Evolutionary conservation across 208 protist species (phyloP).

Genomic region (Angomonas ambiguus): DNA sequence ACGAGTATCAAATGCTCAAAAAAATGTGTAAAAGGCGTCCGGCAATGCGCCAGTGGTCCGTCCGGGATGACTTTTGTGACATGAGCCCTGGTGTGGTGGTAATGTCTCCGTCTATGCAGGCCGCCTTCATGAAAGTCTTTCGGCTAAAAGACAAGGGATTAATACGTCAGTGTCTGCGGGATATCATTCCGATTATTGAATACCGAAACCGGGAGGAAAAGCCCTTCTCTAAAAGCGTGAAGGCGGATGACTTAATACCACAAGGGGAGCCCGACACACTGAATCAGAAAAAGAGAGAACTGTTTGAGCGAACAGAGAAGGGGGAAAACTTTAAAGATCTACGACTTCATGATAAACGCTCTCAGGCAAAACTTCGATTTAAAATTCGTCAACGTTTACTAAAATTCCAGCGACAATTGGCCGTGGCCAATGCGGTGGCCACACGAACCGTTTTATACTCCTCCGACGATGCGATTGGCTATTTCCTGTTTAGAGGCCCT

Average conservation of each 20-base stretch:
- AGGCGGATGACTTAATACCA: constrained; percentile 69
- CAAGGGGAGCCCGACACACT: constrained; percentile 82
- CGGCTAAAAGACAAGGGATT: constrained; percentile 80
- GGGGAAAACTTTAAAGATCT: constrained; percentile 71
- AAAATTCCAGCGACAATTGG: constrained; percentile 83
- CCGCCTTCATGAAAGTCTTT: constrained; percentile 88
- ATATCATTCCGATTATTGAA: constrained; percentile 87
- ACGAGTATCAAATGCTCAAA: constrained; percentile 90
- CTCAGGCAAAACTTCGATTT: constrained; percentile 82
- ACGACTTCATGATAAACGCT: constrained; percentile 62
- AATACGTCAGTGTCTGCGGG: constrained; percentile 75
- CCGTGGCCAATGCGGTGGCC: constrained; percentile 72
- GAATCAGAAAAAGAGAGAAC: constrained; percentile 85
- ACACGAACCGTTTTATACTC: constrained; percentile 81
- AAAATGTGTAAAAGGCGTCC: constrained; percentile 83
- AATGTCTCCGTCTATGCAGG: constrained; percentile 89
- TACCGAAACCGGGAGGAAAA: constrained; percentile 80
- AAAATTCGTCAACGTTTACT: constrained; percentile 80
- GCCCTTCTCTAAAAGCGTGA: constrained; percentile 33
- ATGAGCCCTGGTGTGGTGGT: constrained; percentile 85
- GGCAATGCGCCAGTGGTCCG: constrained; percentile 82
- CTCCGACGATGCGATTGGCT: constrained; percentile 78
- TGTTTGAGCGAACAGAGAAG: constrained; percentile 77
- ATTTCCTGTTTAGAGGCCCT: constrained; percentile 83
- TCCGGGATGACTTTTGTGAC: constrained; percentile 84